Percentiles rank a stretch among this genome's conserved stretches.
Evolutionary conservation across 192 early-diverging fungal genomes (phyloP).

Genomic region (Gamsiella multidivaricata): DNA sequence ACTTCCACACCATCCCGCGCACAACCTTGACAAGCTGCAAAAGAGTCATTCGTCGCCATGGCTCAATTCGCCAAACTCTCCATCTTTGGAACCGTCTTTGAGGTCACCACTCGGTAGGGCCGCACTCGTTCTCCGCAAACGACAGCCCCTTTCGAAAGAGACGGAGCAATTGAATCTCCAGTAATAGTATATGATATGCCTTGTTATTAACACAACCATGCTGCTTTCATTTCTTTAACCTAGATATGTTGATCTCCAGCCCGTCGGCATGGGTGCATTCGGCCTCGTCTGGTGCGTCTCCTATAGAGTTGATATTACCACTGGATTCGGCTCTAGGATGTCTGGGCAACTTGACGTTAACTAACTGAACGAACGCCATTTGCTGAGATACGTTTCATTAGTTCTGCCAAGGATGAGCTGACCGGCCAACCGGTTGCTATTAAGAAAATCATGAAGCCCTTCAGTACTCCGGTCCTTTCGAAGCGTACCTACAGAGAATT

Average conservation of each 20-base stretch:
- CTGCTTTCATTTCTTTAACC: neutral
- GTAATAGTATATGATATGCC: no score
- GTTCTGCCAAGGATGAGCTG: constrained; percentile 90
- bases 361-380: no score
- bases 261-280: constrained; percentile 97
- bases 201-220: no score
- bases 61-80: constrained; percentile 68
- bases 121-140: neutral
- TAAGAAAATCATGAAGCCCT: constrained; percentile 97
- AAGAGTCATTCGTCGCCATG: constrained; percentile 3
- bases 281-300: constrained; percentile 90
- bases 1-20: no score
- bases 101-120: constrained; percentile 68
- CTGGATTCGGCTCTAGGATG: no score
- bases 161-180: neutral
- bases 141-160: neutral
- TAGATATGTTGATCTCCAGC: constrained; percentile 92
- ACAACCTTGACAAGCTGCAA: no score
- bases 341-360: no score
- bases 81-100: constrained; percentile 87
- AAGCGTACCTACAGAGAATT: constrained; percentile 97
- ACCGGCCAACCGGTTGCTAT: constrained; percentile 89
- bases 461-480: constrained; percentile 89
- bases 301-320: neutral
- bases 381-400: no score